Percentiles rank a stretch among this genome's conserved stretches.
These are phyloP conservation scores for Moringa oleifera DNA, from an alignment of 345 rosid genomes.

Conservation along the genomic window DNA sequence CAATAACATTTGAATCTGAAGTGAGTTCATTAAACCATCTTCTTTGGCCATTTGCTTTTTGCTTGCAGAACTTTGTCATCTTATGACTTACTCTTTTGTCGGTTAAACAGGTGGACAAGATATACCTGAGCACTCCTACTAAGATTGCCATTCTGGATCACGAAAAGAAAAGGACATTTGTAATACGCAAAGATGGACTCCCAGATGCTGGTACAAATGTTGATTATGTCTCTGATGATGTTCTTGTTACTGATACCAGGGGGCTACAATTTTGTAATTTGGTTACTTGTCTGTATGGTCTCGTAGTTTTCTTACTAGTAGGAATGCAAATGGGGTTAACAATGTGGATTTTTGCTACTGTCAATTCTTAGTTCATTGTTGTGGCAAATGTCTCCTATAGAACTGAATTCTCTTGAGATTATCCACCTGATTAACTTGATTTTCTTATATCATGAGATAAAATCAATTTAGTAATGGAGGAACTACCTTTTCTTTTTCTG, in stretches of 20 bases:
- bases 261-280: constrained; percentile 1
- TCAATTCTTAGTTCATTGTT: no score
- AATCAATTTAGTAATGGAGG: no score
- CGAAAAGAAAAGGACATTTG: constrained; percentile 92
- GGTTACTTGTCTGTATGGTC: neutral
- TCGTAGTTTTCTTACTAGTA: neutral
- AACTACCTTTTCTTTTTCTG: no score
- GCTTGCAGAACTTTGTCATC: neutral
- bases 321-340: neutral
- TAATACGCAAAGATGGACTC: constrained; percentile 90
- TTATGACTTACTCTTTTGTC: constrained; percentile 7
- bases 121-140: constrained; percentile 82
- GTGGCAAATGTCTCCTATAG: no score
- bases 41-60: neutral
- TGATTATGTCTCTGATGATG: neutral
- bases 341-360: no score
- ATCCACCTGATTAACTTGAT: neutral
- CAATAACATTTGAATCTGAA: constrained; percentile 88
- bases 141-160: constrained; percentile 94
- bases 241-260: constrained; percentile 1
- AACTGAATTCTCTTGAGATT: neutral
- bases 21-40: constrained; percentile 33
- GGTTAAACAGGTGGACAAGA: constrained; percentile 56
- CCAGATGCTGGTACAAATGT: constrained; percentile 93
- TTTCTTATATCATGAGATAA: no score